Conservation (phyloP, 2,329 filamentous ascomycete species). For the Zymoseptoria pseudotritici region DNA sequence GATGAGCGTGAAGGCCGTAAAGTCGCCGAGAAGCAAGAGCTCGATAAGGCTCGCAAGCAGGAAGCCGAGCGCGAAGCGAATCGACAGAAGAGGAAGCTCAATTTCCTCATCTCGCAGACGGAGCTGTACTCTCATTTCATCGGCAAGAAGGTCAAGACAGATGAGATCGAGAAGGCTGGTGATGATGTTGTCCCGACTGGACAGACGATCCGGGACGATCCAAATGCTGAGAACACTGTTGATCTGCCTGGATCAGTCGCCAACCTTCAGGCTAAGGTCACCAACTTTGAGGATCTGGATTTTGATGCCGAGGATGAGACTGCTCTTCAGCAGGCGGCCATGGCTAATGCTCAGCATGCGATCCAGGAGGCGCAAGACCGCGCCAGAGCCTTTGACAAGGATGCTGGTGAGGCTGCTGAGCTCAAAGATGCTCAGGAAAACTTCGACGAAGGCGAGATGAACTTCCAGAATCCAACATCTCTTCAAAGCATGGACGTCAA, state of each 20-base stretch:
- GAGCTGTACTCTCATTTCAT: slow-evolving; percentile 99
- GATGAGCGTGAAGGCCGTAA: slow-evolving; percentile 93
- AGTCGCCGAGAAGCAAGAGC: slow-evolving; percentile 87
- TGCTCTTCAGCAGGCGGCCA: slow-evolving; percentile 70
- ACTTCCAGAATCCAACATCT: slow-evolving; percentile 97
- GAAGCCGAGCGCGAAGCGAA: slow-evolving; percentile 97
- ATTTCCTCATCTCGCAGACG: slow-evolving; percentile 98
- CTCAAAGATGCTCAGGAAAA: slow-evolving; percentile 32
- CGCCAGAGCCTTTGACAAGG: slow-evolving; percentile 83
- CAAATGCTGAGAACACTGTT: slow-evolving; percentile 39
- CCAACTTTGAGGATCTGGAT: slow-evolving; percentile 86
- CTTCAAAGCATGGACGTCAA: slow-evolving; percentile 89
- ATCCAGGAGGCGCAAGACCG: slow-evolving; percentile 91
- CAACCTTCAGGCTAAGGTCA: slow-evolving; percentile 62
- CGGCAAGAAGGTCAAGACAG: slow-evolving; percentile 97
- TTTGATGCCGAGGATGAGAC: slow-evolving; percentile 94
- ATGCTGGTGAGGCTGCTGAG: slow-evolving; percentile 49
- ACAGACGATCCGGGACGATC: slow-evolving; percentile 35
- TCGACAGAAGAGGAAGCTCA: slow-evolving; percentile 95
- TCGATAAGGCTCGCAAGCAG: slow-evolving; percentile 92
- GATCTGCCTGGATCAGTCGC: slow-evolving; percentile 42
- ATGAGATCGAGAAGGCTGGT: slow-evolving; percentile 84
- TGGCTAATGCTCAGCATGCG: slow-evolving; percentile 92
- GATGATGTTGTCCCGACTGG: slow-evolving; percentile 53
- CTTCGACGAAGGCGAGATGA: slow-evolving; percentile 95